These are phyloP conservation scores for Leucosporidium yakuticum DNA, from an alignment of 768 basidiomycete genomes.

Conservation along the genomic window DNA sequence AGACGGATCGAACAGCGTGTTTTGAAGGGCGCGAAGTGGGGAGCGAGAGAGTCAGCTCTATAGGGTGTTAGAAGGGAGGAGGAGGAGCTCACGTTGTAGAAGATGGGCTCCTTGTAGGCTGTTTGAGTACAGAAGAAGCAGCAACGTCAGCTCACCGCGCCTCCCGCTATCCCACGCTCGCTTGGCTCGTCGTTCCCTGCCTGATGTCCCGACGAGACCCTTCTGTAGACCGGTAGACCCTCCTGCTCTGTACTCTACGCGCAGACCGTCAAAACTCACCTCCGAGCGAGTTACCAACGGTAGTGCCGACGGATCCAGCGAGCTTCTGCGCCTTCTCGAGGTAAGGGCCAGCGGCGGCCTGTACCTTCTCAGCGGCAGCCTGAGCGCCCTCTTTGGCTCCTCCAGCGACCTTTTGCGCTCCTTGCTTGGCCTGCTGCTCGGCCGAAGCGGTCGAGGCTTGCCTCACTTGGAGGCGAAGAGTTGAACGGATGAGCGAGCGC, in stretches of 20 bases:
- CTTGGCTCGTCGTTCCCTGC: conserved; percentile 43
- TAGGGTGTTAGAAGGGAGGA: background rate
- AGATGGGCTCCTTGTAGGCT: conserved; percentile 70
- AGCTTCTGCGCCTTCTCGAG: conserved; percentile 12
- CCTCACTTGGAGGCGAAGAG: conserved; percentile 12
- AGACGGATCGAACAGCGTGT: conserved; percentile 1
- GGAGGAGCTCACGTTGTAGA: conserved; percentile 59
- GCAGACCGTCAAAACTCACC: conserved; percentile 40
- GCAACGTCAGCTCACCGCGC: background rate
- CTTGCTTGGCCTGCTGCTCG: conserved; percentile 3
- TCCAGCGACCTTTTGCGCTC: conserved; percentile 13
- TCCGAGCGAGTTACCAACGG: conserved; percentile 55
- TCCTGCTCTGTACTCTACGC: too few species aligned
- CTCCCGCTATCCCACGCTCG: conserved; percentile 11
- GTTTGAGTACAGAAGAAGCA: background rate
- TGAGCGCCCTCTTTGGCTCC: conserved; percentile 30
- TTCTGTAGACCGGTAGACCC: too few species aligned
- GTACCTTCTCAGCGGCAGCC: conserved; percentile 15
- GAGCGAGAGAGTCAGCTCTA: background rate
- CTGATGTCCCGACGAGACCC: background rate
- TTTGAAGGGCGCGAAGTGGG: background rate
- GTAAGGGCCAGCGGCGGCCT: conserved; percentile 47
- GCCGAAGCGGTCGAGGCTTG: conserved; percentile 18
- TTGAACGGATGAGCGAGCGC: conserved; percentile 1
- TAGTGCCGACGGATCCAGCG: conserved; percentile 12